A percentile compares a stretch with the other conserved stretches of the same genome.
Conservation (phyloP, 2,329 filamentous ascomycete genomes). For the Diaporthe sp. region DNA sequence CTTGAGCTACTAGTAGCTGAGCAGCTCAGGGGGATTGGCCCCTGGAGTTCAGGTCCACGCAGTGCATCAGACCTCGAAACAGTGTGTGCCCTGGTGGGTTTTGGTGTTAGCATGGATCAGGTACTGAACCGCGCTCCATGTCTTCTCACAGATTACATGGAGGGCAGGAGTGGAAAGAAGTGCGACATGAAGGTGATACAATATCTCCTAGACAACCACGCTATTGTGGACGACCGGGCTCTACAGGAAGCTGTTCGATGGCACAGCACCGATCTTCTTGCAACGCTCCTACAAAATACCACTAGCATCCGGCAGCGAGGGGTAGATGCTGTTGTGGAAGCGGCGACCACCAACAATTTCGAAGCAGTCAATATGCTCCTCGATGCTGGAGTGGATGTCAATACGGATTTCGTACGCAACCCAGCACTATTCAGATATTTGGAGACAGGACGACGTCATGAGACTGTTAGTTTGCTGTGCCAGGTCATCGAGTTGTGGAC, state of each 20-base stretch:
- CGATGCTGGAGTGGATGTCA: not conserved
- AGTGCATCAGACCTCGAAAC: not conserved
- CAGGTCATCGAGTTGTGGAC: not conserved
- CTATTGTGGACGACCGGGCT: not conserved
- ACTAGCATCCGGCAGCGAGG: not conserved
- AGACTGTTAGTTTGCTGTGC: not conserved
- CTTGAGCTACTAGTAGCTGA: not conserved
- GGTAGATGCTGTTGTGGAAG: not conserved
- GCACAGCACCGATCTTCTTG: not conserved
- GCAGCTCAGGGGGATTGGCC: not conserved
- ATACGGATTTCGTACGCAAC: not conserved
- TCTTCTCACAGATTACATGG: not conserved
- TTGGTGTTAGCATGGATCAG: not conserved
- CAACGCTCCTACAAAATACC: not conserved
- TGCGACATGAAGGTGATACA: not conserved
- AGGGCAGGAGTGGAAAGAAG: not conserved
- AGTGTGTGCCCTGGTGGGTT: not conserved
- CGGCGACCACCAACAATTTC: not conserved
- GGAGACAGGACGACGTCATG: too few relatives aligned
- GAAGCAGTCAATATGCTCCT: not conserved
- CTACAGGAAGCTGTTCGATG: not conserved
- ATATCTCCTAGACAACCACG: not conserved
- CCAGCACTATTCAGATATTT: too few relatives aligned
- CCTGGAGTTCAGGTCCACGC: fast-evolving
- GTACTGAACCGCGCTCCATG: not conserved